A percentile compares a stretch with the other conserved stretches of the same genome.
phyloP scores from a whole-genome alignment of 2,329 filamentous ascomycete genomes.

The Endocalyx cinctus region DNA sequence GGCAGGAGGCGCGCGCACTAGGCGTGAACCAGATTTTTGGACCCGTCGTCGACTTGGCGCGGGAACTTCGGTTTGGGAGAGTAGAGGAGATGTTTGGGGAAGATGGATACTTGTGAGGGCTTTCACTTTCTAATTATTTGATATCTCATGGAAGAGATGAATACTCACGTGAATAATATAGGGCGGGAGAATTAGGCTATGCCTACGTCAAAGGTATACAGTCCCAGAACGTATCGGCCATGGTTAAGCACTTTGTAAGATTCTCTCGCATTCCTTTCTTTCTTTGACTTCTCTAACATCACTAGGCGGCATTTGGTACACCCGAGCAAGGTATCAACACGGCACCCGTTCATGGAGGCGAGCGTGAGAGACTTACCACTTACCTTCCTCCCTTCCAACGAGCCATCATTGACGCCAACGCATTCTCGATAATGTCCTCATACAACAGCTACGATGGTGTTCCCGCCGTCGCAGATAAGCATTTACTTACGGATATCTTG shows the following conservation, averaged over 20 bases:
- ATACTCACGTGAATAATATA: slow-evolving; percentile 15
- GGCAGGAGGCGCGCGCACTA: slow-evolving; percentile 59
- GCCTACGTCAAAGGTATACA: slow-evolving; percentile 56
- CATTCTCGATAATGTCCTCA: slow-evolving; percentile 66
- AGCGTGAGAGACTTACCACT: slow-evolving; percentile 50
- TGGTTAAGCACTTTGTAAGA: slow-evolving; percentile 67
- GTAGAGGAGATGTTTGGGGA: slow-evolving; percentile 73
- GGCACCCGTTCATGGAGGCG: slow-evolving; percentile 50
- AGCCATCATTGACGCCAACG: slow-evolving; percentile 65
- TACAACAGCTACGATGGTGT: slow-evolving; percentile 73
- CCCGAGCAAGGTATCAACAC: slow-evolving; percentile 72
- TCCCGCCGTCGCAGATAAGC: slow-evolving; percentile 60
- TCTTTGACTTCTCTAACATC: slow-evolving; percentile 1
- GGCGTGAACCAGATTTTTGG: slow-evolving; percentile 72
- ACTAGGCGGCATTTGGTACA: slow-evolving; percentile 54
- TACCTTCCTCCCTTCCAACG: slow-evolving; percentile 60
- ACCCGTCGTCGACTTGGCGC: slow-evolving; percentile 65
- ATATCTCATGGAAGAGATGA: slow-evolving; percentile 9
- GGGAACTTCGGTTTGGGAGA: slow-evolving; percentile 66
- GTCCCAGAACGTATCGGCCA: slow-evolving; percentile 60
- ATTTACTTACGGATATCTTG: slow-evolving; percentile 64
- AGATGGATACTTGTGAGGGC: slow-evolving; percentile 54
- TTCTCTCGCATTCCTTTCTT: background rate
- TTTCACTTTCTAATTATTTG: background rate
- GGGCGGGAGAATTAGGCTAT: slow-evolving; percentile 62